Conservation (phyloP, 192 early-diverging fungal genomes). For the Coemansia sp. region DNA sequence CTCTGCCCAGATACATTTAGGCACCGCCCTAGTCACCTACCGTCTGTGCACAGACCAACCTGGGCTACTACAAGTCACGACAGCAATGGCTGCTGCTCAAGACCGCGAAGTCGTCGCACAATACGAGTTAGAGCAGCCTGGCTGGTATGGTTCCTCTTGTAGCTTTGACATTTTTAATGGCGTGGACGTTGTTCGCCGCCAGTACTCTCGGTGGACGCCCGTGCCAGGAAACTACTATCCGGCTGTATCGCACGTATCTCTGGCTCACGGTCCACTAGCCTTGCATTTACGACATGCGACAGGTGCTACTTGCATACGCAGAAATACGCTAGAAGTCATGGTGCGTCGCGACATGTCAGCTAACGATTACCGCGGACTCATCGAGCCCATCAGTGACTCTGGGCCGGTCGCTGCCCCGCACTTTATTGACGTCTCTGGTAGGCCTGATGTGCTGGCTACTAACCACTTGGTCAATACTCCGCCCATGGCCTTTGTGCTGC, state of each 20-base stretch:
- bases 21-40: slow-evolving; percentile 16
- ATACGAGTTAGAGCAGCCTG: slow-evolving; percentile 12
- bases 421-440: slow-evolving; percentile 20
- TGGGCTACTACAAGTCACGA: slow-evolving; percentile 19
- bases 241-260: slow-evolving; percentile 33
- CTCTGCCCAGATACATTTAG: slow-evolving; percentile 17
- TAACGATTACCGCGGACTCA: slow-evolving; percentile 51
- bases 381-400: slow-evolving; percentile 23
- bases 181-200: slow-evolving; percentile 17
- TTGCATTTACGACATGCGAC: slow-evolving; percentile 43
- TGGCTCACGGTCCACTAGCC: slow-evolving; percentile 19
- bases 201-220: slow-evolving; percentile 34
- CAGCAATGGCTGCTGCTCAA: slow-evolving; percentile 5
- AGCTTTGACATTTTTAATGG: slow-evolving; percentile 41
- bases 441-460: background rate
- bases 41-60: slow-evolving; percentile 31
- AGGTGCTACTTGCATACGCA: slow-evolving; percentile 31
- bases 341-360: slow-evolving; percentile 47
- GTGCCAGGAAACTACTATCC: slow-evolving; percentile 47
- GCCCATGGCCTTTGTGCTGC: slow-evolving; percentile 32
- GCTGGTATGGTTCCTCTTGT: background rate
- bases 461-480: slow-evolving; percentile 34
- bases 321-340: slow-evolving; percentile 29
- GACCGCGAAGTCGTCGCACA: slow-evolving; percentile 49
- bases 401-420: slow-evolving; percentile 21